A percentile compares a stretch with the other conserved stretches of the same genome.
phyloP scores from a whole-genome alignment of 2,329 filamentous ascomycete genomes.

The Pyrenochaeta sp. region DNA sequence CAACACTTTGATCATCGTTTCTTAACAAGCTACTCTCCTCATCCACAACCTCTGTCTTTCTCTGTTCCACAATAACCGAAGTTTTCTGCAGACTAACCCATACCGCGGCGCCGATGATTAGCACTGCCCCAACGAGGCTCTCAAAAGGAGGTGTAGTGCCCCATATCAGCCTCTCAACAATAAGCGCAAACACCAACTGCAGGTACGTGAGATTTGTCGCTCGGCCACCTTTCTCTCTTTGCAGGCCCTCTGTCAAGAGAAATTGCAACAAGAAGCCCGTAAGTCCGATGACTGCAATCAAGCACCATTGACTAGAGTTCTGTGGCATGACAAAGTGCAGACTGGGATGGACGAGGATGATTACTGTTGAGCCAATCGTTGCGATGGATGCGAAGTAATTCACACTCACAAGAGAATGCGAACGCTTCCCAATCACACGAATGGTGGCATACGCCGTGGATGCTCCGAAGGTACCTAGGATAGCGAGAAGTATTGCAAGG shows the following conservation, averaged over 20 bases:
- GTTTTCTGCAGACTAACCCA: slow-evolving; percentile 38
- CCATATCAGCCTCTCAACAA: slow-evolving; percentile 68
- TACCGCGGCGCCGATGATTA: slow-evolving; percentile 38
- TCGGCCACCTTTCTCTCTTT: slow-evolving; percentile 69
- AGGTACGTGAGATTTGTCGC: slow-evolving; percentile 72
- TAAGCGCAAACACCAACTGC: slow-evolving; percentile 71
- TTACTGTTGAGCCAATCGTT: slow-evolving; percentile 68
- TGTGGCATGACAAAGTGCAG: slow-evolving; percentile 64
- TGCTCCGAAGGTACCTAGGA: slow-evolving; percentile 78
- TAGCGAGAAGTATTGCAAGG: slow-evolving; percentile 71
- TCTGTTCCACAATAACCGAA: slow-evolving; percentile 5
- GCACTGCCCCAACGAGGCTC: slow-evolving; percentile 30
- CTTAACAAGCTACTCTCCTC: slow-evolving; percentile 34
- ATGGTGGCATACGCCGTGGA: slow-evolving; percentile 77
- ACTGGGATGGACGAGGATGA: slow-evolving; percentile 64
- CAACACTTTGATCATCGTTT: slow-evolving; percentile 3
- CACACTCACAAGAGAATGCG: slow-evolving; percentile 80
- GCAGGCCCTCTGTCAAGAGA: slow-evolving; percentile 76
- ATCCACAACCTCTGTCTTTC: slow-evolving; percentile 17
- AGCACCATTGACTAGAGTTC: slow-evolving; percentile 66
- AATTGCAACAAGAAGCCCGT: slow-evolving; percentile 85
- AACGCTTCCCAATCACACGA: slow-evolving; percentile 78
- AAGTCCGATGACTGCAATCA: slow-evolving; percentile 72
- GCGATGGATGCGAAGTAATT: slow-evolving; percentile 80
- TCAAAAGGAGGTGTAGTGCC: slow-evolving; percentile 38